A percentile compares a stretch with the other conserved stretches of the same genome.
phyloP scores from a whole-genome alignment of 2,329 filamentous ascomycete genomes.

The Mariannaea sp. region DNA sequence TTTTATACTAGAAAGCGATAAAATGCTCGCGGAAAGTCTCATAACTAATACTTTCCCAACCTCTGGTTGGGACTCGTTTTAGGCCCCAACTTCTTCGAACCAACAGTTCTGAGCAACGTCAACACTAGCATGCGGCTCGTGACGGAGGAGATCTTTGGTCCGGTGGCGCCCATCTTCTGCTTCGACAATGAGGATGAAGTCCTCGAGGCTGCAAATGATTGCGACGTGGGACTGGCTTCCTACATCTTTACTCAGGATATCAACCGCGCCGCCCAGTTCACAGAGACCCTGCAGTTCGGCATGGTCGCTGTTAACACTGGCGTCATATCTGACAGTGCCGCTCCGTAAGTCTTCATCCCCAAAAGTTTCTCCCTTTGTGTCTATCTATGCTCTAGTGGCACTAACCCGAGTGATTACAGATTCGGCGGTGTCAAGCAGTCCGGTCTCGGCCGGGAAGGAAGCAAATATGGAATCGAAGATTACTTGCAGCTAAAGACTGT shows the following conservation, averaged over 20 bases:
- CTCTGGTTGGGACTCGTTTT: not conserved
- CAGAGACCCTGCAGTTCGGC: conserved; percentile 62
- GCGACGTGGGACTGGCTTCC: conserved; percentile 73
- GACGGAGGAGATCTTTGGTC: conserved; percentile 77
- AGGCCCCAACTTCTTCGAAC: conserved; percentile 69
- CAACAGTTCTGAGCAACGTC: conserved; percentile 72
- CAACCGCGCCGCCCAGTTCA: conserved; percentile 47
- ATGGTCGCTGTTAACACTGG: conserved; percentile 71
- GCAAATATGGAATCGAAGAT: conserved; percentile 64
- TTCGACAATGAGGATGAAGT: conserved; percentile 76
- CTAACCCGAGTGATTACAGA: conserved; percentile 9
- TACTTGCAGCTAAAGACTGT: conserved; percentile 62
- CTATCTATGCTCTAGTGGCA: too few species aligned
- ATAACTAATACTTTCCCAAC: too few species aligned
- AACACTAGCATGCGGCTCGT: conserved; percentile 68
- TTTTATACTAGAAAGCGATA: too few species aligned
- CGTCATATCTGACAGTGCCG: conserved; percentile 33
- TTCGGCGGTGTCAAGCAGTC: conserved; percentile 68
- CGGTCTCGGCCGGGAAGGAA: conserved; percentile 65
- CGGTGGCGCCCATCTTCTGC: conserved; percentile 71
- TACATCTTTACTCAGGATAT: conserved; percentile 69
- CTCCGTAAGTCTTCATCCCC: conserved; percentile 28
- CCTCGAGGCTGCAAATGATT: conserved; percentile 67
- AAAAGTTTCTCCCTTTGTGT: too few species aligned
- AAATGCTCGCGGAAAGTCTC: too few species aligned